Percentiles rank a stretch among this genome's conserved stretches.
Conservation (phyloP, 352 stramenopile species). For the Phytophthora macrochlamydospora region DNA sequence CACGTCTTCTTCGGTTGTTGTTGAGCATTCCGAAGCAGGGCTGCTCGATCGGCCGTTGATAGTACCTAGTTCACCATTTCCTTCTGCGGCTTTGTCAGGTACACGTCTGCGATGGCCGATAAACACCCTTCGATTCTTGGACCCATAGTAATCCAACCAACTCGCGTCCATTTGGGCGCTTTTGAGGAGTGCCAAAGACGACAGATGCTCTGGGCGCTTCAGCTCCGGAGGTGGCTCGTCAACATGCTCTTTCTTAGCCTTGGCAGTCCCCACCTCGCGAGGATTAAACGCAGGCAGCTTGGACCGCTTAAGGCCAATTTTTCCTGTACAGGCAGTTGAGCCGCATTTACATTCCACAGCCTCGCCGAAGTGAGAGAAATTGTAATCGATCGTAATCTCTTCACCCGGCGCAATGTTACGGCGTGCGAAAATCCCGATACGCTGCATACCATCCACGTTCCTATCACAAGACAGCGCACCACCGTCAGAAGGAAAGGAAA, state of each 20-base stretch:
- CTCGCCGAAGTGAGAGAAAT: slow-evolving; percentile 85
- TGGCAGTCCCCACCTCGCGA: slow-evolving; percentile 20
- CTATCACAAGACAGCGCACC: slow-evolving; percentile 19
- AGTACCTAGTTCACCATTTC: slow-evolving; percentile 4
- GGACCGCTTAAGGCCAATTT: slow-evolving; percentile 77
- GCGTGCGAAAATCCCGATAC: slow-evolving; percentile 82
- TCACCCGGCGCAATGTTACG: slow-evolving; percentile 59
- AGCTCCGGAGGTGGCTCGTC: slow-evolving; percentile 53
- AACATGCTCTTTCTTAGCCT: slow-evolving; percentile 24
- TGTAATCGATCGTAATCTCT: slow-evolving; percentile 89
- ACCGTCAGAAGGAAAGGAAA: not conserved
- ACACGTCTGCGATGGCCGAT: slow-evolving; percentile 42
- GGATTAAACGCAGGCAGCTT: slow-evolving; percentile 35
- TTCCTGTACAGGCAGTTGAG: slow-evolving; percentile 69
- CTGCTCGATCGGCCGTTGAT: slow-evolving; percentile 39
- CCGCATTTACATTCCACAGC: slow-evolving; percentile 80
- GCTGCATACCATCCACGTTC: slow-evolving; percentile 75
- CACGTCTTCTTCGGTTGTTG: slow-evolving; percentile 51
- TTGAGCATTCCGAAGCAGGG: slow-evolving; percentile 56
- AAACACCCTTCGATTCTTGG: slow-evolving; percentile 71
- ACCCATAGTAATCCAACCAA: slow-evolving; percentile 71
- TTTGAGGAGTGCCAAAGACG: slow-evolving; percentile 80
- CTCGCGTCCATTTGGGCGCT: slow-evolving; percentile 67
- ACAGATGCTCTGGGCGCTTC: slow-evolving; percentile 64
- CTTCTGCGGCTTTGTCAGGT: slow-evolving; percentile 7